A percentile compares a stretch with the other conserved stretches of the same genome.
phyloP scores from a whole-genome alignment of 768 basidiomycete genomes.

The Auriculariales sp. region DNA sequence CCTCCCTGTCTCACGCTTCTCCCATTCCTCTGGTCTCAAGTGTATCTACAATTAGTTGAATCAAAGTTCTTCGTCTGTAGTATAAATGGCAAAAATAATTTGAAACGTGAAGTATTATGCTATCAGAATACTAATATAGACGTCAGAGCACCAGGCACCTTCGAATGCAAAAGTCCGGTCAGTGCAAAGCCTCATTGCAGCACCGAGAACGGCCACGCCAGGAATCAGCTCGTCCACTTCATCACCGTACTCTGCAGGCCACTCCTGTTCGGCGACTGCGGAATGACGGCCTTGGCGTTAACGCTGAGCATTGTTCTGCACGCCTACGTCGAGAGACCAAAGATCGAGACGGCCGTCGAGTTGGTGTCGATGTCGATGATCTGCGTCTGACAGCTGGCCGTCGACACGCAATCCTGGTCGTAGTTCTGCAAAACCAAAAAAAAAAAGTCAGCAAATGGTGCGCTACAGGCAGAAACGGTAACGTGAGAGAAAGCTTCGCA shows the following conservation, averaged over 20 bases:
- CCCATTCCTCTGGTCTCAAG: too few species aligned
- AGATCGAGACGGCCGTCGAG: constrained; percentile 32
- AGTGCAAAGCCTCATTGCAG: too few species aligned
- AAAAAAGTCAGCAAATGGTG: neutral
- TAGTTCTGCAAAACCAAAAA: constrained; percentile 28
- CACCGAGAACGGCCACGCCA: too few species aligned
- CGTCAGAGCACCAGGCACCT: too few species aligned
- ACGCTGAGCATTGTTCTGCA: constrained; percentile 38
- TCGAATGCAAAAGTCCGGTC: too few species aligned
- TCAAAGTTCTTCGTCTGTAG: too few species aligned
- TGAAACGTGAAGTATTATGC: too few species aligned
- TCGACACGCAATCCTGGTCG: constrained; percentile 27
- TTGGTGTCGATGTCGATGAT: constrained; percentile 34
- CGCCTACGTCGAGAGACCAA: constrained; percentile 46
- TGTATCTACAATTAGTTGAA: too few species aligned
- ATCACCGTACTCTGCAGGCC: neutral
- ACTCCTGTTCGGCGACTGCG: neutral
- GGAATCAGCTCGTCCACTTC: neutral
- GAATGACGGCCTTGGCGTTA: constrained; percentile 28
- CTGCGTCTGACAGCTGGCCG: constrained; percentile 39
- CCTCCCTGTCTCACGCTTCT: too few species aligned
- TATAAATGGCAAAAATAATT: too few species aligned
- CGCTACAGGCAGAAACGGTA: neutral
- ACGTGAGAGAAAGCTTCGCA: constrained; percentile 15
- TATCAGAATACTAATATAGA: too few species aligned